Evolutionary conservation across 257 asterid species (phyloP), one percentile per base, ranked within the genome.

Genomic region (Leonotis leonurus): DNA sequence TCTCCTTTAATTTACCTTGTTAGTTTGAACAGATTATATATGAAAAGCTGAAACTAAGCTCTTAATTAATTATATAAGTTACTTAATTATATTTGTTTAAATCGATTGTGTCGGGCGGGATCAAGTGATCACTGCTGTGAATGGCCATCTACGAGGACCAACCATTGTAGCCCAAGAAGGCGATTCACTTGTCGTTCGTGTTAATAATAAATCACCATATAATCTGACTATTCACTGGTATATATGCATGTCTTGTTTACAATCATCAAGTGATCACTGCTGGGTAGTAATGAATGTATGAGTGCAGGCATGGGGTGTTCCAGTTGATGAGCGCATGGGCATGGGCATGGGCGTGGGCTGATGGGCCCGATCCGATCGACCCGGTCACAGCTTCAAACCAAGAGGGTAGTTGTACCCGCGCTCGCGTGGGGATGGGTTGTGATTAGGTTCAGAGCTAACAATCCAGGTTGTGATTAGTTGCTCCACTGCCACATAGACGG

Each of bases 401-500:
- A 53, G 96, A 81, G 32, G 96, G 96, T 83, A 3, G 85, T 74
- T 0, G 80, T 83, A 1, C 90, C 87, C 2, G 77, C 71, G 0
- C 81, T 83, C 6, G n/a, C n/a, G n/a, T n/a, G n/a, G n/a, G 90
- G 90, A 53, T 81, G 90, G 90, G 85, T 78, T 0, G 87, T 75
- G 1, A 54, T 83, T 32, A 70, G 90, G 61, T 83, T 83, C 61
- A 74, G 65, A 1, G 85, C 87, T 0, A 74, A 83, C 24, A 83
- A 83, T 72, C 90, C 90, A n/a, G n/a, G n/a, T n/a, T n/a, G n/a
- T n/a, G n/a, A n/a, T n/a, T n/a, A n/a, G 93, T 35, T 85, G 24
- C 59, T 88, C 44, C 95, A 86, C 51, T 88, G 96, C 50, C 96
- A 88, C 62, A 62, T 83, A 64, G 96, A 89, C 3, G 80, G 62